Evolutionary conservation across 2,329 filamentous ascomycete species (phyloP), one percentile per base, ranked within the genome.

Genomic region (Fusarium globosum): DNA sequence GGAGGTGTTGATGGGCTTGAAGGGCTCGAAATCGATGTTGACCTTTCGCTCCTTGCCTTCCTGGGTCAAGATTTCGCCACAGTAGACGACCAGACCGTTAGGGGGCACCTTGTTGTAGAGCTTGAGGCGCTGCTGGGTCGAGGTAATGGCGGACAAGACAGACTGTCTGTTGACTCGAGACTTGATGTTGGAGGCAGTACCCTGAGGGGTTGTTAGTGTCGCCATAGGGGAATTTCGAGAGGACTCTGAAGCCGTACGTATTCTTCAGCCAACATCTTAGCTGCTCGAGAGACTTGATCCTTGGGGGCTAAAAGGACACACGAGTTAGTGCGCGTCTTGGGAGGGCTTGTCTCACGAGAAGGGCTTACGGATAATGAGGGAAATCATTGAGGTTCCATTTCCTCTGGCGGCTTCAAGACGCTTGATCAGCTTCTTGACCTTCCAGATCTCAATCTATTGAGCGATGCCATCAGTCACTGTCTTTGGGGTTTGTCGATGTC

Each of bases 261-360:
- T 94, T 97, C 95, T 98, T 99, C 96, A 88, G 97, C 97, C 92
- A 99, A 93, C 96, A 99, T 99, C 90, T 98, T 98, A 69, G 96
- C 94, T 62, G 94, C 93, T 81, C 95, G 93, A 51, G 96, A 98
- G 74, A 99, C 90, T 86, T 99, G 96, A 85, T 98, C 95, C 91
- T 99, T 99, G 78, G 96, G 96, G 69, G 96, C 94, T 97, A 80
- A 68, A 66, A 56, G 43, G 30, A 59, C 66, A 57, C 59, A 49
- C 69, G 26, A 69, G 73, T 79, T 75, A 79, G 76, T 78, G 73
- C 66, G 75, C 60, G 53, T 71, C 77, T 76, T 76, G 66, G 60
- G 57, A 35, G 28, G 51, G 35, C 14, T 30, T 33, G 45, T 45
- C 23, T 57, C 36, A 16, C 46, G 55, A 61, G 66, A 55, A 53